Base-by-base conservation (phyloP, 208 protist genomes). In the Tritrichomonas foetus region DNA sequence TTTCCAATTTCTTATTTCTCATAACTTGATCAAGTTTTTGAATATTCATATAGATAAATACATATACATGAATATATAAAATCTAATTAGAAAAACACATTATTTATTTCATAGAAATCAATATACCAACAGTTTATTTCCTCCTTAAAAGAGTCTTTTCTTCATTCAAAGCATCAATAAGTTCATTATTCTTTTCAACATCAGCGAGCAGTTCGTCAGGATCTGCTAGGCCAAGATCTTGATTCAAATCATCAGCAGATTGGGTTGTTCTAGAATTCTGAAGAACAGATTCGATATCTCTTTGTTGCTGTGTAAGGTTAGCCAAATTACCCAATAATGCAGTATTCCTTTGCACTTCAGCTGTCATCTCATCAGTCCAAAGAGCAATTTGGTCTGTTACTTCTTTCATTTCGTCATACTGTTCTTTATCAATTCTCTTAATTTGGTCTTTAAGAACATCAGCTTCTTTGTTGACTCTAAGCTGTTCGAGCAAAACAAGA, bases 401-500 rank as follows among this genome's bases (percentile, higher is more conserved):
- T 50, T 89, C 47, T 9, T 89, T 47, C 78, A 89, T 89, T 47
- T 89, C 78, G 16, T 44, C 16, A 20, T 57, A 44, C 30, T 89
- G 78, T 39, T 89, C 27, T 61, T 16, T 89, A 16, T 89, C 78
- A 20, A 89, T 57, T 39, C 39, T 47, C 30, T 89, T 89, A 53
- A 49, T 89, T 30, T 53, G 13, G 33, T 44, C 78, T 57, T 47
- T 53, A 36, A 89, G 14, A 16, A 20, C 47, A 27, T 89, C 78
- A 20, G 78, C 78, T 5, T 89, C 78, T 33, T 53, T 53, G n/a
- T 89, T 89, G 16, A 89, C 78, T 39, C 41, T 53, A 41, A 89
- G 33, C 27, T 57, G 69, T 74, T 94, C 93, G 14, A 95, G 49
- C 27, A 41, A 22, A 16, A 66, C 93, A 0, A 95, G 36, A 53